A percentile compares a stretch with the other conserved stretches of the same genome.
These are phyloP conservation scores for Dianthus caryophyllus DNA, from an alignment of 148 eudicot species.

Conservation along the genomic window DNA sequence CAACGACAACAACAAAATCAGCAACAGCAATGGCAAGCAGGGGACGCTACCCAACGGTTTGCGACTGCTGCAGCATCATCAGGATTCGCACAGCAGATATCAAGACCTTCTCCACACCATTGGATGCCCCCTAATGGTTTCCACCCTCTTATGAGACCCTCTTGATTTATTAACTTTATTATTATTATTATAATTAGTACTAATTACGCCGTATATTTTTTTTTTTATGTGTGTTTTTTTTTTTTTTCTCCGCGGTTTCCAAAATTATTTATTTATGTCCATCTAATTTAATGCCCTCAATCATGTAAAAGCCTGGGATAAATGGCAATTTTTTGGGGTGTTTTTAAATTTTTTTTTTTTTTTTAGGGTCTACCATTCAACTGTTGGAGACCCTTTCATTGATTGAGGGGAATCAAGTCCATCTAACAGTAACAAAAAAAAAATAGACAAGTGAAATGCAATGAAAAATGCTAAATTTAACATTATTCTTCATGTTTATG, in stretches of 20 bases:
- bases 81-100: slow-evolving; percentile 91
- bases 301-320: slow-evolving; percentile 30
- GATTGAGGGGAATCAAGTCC: slow-evolving; percentile 15
- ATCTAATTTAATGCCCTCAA: slow-evolving; percentile 15
- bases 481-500: not conserved
- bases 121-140: slow-evolving; percentile 59
- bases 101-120: slow-evolving; percentile 30
- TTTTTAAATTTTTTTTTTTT: too few species aligned
- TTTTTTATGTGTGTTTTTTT: not conserved
- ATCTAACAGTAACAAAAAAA: slow-evolving; percentile 21
- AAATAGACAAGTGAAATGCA: slow-evolving; percentile 8
- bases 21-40: slow-evolving; percentile 43
- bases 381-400: not conserved
- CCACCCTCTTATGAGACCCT: slow-evolving; percentile 50
- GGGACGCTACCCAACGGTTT: slow-evolving; percentile 36
- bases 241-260: not conserved
- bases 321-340: slow-evolving; percentile 7
- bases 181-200: too few species aligned
- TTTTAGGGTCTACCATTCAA: not conserved
- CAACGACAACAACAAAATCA: slow-evolving; percentile 18
- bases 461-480: slow-evolving; percentile 11
- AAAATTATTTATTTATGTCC: too few species aligned
- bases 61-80: slow-evolving; percentile 99
- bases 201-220: too few species aligned
- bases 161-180: too few species aligned